phyloP scores from a whole-genome alignment of 2,329 filamentous ascomycete species.

The Beauveria sp. region DNA sequence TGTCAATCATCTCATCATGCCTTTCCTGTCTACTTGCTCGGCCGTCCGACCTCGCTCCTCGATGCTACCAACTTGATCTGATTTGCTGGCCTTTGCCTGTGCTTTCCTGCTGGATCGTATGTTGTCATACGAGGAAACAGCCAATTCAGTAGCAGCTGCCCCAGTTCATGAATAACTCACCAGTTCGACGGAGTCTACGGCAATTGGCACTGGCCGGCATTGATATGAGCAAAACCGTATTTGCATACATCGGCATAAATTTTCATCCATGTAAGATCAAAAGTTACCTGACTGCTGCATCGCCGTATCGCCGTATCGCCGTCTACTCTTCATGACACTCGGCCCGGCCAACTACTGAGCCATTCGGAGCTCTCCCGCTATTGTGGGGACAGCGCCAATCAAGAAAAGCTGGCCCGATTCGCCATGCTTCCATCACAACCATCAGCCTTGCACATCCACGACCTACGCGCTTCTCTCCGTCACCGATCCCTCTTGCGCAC shows the following conservation, averaged over 20 bases:
- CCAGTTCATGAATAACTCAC: background rate
- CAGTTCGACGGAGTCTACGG: background rate
- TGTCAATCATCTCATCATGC: background rate
- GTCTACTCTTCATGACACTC: background rate
- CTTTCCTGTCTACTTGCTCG: background rate
- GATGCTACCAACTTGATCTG: background rate
- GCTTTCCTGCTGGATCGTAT: background rate
- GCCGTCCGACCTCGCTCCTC: background rate
- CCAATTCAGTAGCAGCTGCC: background rate
- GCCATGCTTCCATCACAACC: background rate
- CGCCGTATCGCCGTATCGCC: background rate
- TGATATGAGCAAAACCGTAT: background rate
- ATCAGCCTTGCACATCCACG: background rate
- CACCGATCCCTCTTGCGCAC: background rate
- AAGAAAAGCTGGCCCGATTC: background rate
- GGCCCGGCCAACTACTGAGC: background rate
- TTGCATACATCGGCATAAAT: background rate
- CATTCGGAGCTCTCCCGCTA: background rate
- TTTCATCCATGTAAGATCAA: no score
- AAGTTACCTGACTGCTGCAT: no score
- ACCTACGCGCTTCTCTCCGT: background rate
- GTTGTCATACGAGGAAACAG: background rate
- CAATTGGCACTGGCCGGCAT: no score
- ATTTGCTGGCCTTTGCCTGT: background rate
- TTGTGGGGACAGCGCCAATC: background rate